Percentiles rank a stretch among this genome's conserved stretches.
Evolutionary conservation across 1,139 yeast species (phyloP).

Genomic region (Meyerozyma guilliermondii): DNA sequence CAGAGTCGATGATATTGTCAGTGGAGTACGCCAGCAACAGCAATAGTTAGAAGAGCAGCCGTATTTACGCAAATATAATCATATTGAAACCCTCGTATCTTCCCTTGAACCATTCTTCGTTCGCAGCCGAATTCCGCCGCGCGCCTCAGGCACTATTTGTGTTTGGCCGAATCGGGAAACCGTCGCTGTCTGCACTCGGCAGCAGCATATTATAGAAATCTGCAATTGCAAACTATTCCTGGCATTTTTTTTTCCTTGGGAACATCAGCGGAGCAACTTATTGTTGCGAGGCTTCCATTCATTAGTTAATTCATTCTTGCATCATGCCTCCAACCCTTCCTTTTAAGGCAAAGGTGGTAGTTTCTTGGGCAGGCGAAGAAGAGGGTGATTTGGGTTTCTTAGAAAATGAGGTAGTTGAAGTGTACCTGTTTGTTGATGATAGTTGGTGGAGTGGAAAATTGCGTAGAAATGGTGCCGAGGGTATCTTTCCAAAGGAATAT

Average conservation of each 20-base stretch:
- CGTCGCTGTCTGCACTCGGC: not conserved
- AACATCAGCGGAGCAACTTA: not conserved
- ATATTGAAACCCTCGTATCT: not conserved
- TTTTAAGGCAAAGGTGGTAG: constrained; percentile 70
- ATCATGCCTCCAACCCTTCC: constrained; percentile 39
- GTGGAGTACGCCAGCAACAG: constrained; percentile 71
- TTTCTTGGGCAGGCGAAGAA: constrained; percentile 89
- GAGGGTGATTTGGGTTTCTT: constrained; percentile 88
- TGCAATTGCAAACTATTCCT: not conserved
- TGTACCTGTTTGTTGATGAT: constrained; percentile 74
- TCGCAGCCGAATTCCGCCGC: not conserved
- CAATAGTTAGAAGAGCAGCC: not conserved
- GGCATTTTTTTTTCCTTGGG: not conserved
- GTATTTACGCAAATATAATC: not conserved
- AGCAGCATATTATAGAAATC: not conserved
- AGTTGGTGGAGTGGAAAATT: constrained; percentile 90
- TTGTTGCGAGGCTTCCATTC: not conserved
- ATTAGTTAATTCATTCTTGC: not conserved
- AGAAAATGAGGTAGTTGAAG: constrained; percentile 89
- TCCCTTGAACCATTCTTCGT: not conserved
- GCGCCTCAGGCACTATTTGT: not conserved
- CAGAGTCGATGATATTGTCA: constrained; percentile 95
- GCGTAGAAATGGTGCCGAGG: constrained; percentile 74
- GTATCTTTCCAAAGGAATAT: constrained; percentile 83
- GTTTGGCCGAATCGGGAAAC: not conserved